A percentile compares a stretch with the other conserved stretches of the same genome.
These are phyloP conservation scores for Cyclostephanos invisitatus DNA, from an alignment of 108 stramenopile genomes.

Conservation along the genomic window DNA sequence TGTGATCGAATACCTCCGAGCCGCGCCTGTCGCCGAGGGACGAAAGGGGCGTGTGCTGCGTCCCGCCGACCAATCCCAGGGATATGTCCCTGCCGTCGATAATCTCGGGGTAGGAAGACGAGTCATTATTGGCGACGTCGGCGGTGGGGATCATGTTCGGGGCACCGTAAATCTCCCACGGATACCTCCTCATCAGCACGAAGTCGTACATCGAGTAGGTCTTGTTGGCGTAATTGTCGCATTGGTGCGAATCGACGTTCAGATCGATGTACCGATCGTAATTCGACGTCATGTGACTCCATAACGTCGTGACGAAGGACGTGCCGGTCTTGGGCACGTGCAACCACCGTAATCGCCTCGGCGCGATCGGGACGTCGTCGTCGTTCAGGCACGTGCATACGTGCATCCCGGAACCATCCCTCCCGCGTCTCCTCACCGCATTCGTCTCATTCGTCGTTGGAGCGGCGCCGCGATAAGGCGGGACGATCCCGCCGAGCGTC, in stretches of 20 bases:
- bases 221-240: slow-evolving; percentile 11
- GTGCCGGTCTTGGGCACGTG: slow-evolving; percentile 54
- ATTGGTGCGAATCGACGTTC: slow-evolving; percentile 29
- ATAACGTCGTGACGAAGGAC: slow-evolving; percentile 47
- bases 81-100: slow-evolving; percentile 20
- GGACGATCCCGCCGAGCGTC: too few species aligned
- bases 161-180: slow-evolving; percentile 52
- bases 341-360: slow-evolving; percentile 46
- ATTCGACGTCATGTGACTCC: slow-evolving; percentile 34
- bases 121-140: background rate
- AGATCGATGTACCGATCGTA: slow-evolving; percentile 44
- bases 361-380: slow-evolving; percentile 6
- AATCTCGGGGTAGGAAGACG: slow-evolving; percentile 1
- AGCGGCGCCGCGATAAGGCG: too few species aligned
- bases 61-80: slow-evolving; percentile 45
- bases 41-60: slow-evolving; percentile 40
- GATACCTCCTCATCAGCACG: slow-evolving; percentile 50
- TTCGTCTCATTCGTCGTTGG: too few species aligned
- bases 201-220: slow-evolving; percentile 48
- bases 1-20: slow-evolving; percentile 35
- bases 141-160: slow-evolving; percentile 32
- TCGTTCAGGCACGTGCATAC: slow-evolving; percentile 36
- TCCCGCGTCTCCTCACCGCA: too few species aligned
- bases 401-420: slow-evolving; percentile 14
- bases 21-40: slow-evolving; percentile 24